Base-by-base conservation (phyloP, 176 grass and related monocot species). In the Lolium multiflorum region DNA sequence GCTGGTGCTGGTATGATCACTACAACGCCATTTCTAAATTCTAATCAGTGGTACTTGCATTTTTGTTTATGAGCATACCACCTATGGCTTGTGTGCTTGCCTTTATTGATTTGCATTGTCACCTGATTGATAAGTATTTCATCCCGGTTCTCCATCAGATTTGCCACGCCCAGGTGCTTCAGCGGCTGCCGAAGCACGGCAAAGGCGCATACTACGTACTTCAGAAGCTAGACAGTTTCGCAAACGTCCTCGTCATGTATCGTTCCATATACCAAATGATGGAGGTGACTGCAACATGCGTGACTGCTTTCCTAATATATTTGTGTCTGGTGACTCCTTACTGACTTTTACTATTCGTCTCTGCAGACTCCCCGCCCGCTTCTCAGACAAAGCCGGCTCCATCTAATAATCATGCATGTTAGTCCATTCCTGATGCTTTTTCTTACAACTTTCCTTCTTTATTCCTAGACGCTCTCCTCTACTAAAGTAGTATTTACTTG, bases 1-100 rank as follows among this genome's bases (percentile, higher is more conserved):
- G 66, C 66, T 69, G 66, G 66, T 69, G 66, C 66, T 69, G 66
- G 66, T 69, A 69, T 69, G 66, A 41, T 69, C 66, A 69, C 66
- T 69, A 20, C 31, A 20, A 7, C 20, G 16, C 35, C 8, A 35
- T 69, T 69, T 69, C 35, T n/a, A n/a, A n/a, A n/a, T n/a, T n/a
- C n/a, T 39, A 38, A 69, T 20, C 15, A 41, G 28, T 69, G 14
- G 10, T 69, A 69, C 66, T 69, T 39, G 66, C 16, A n/a, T n/a
- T 39, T 69, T 20, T 69, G 35, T 20, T 39, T 69, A 41, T 20
- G 66, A 20, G 31, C 16, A 41, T 69, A 69, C 31, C 16, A 69
- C 65, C 65, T 69, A 69, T 39, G 31, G 31, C 7, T 39, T 69
- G 16, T 39, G 35, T 69, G 31, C 65, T 69, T 69, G 14, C 66